Base-by-base conservation (phyloP, 345 rosid genomes). In the Brassica cretica region DNA sequence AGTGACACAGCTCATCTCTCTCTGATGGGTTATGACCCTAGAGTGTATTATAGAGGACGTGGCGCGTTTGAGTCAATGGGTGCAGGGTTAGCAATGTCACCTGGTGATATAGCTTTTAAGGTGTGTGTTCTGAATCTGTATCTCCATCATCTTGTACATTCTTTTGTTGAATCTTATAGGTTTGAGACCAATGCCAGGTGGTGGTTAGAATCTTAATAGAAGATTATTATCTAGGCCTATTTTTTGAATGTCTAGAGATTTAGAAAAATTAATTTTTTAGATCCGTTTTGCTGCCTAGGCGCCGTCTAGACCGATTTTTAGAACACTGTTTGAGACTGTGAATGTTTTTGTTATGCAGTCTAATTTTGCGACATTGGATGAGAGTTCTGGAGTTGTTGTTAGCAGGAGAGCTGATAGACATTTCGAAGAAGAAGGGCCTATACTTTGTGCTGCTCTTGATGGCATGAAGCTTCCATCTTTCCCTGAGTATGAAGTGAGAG, bases 1-100 rank as follows among this genome's bases (percentile, higher is more conserved):
- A 95, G 99, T 63, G 99, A 93, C 83, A 95, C 99, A 3, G 98
- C 98, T 83, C 99, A 95, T 64, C 98, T 95, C 80, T 95, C 99
- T 70, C 74, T 94, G 1, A 69, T 92, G 84, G 98, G 98, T 69
- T 94, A 93, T 84, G 87, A 95, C 64, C 99, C 99, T 0, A 85
- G 92, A 82, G 95, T 91, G 5, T 95, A 95, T 81, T 93, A 94
- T 71, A 81, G 87, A 63, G 99, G 99, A 58, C 89, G 97, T 71
- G 99, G 99, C 25, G 97, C 99, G 0, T 93, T 93, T 68, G 99
- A 95, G 79, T 95, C 99, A 5, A 95, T 95, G 98, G 99, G 98
- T 68, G 96, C 97, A 33, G 98, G 98, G 12, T 83, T 93, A 86
- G 99, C 98, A 0, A 93, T 95, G 99, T 91, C 96, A 44, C 97